Base-by-base conservation (phyloP, 148 eudicot genomes). In the Cornus kousa region DNA sequence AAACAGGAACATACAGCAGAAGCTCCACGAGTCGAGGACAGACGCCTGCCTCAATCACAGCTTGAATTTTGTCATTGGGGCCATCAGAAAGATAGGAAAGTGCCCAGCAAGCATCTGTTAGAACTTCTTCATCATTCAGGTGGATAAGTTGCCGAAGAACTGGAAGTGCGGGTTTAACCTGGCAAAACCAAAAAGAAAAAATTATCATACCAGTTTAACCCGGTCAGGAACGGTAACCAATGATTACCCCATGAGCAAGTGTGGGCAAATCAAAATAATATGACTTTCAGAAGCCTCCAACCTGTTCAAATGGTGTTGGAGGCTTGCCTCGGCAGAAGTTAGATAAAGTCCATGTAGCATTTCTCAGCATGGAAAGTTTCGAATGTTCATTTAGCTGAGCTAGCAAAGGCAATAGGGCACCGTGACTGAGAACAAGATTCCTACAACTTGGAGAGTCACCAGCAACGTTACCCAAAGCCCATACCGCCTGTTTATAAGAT, bases 21-120 rank as follows among this genome's bases (percentile, higher is more conserved):
- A 95, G 94, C 89, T 91, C 90, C 82, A 95, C 91, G 59, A 95
- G 94, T 78, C 97, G 89, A 74, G 84, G 89, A 77, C 96, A 95
- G 67, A 93, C 97, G 77, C 94, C 93, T 68, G 96, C 92, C 53
- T 95, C 96, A 87, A 93, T 93, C 68, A 95, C 98, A 40, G 97
- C 91, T 87, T 95, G 98, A 80, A 93, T 95, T 91, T 89, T 93
- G 78, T 95, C 97, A 89, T 95, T 95, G 64, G 96, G 90, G 12
- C 98, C 98, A 82, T 95, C 96, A 69, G 97, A 95, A 78, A 93
- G 92, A 90, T 93, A 95, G 55, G 98, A 94, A 66, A 94, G 98
- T 59, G 97, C 98, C 97, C 98, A 94, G 79, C 95, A 92, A 55
- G 98, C 94, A 89, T 93, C 97, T 33, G 97, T 95, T 40, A 95